phyloP scores from a whole-genome alignment of 176 grass and related monocot genomes.

The Tillandsia leiboldiana region DNA sequence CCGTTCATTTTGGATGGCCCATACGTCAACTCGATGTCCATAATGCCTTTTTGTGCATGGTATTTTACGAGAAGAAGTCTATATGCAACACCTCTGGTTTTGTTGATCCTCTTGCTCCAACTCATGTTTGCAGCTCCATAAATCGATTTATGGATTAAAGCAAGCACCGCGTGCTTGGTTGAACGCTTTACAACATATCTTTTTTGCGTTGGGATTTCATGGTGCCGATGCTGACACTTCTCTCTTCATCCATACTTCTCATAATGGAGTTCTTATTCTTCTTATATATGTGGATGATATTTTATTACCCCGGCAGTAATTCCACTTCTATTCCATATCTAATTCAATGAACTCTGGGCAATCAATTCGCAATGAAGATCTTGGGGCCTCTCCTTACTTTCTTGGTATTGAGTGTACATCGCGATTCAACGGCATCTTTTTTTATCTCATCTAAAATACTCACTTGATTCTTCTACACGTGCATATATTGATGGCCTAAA shows the following conservation, averaged over 20 bases:
- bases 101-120: neutral
- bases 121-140: neutral
- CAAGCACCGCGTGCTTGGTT: neutral
- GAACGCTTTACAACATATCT: neutral
- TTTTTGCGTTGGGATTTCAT: neutral
- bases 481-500: neutral
- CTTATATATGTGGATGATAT: neutral
- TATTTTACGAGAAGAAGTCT: neutral
- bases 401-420: neutral
- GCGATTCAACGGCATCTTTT: neutral
- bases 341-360: neutral
- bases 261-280: too few species aligned
- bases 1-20: neutral
- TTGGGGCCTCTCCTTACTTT: neutral
- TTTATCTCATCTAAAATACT: neutral
- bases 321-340: neutral
- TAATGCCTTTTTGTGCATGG: neutral
- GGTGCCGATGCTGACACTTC: neutral
- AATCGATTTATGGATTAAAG: neutral
- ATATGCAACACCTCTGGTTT: neutral
- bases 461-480: too few species aligned
- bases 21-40: neutral
- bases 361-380: neutral
- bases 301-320: neutral
- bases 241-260: neutral